These are phyloP conservation scores for Penicillium polonicum DNA, from an alignment of 2,329 filamentous ascomycete species.

Conservation along the genomic window DNA sequence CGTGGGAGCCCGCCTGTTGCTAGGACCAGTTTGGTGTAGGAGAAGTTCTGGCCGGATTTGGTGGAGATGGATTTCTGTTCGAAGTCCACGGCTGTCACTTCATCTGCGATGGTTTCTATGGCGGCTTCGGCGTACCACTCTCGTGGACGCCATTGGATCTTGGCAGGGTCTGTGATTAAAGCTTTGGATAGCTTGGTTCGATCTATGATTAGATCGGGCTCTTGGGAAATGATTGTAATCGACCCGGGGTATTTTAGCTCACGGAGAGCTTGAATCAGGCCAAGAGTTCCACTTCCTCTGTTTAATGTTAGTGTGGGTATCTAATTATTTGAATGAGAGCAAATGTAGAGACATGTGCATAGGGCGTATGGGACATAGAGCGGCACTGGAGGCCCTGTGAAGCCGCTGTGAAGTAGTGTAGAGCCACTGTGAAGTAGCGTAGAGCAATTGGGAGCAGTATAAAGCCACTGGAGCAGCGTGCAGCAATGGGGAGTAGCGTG, in stretches of 20 bases:
- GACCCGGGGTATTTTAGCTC: constrained; percentile 75
- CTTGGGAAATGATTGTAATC: constrained; percentile 79
- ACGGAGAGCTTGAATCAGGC: constrained; percentile 77
- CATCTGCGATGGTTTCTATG: constrained; percentile 57
- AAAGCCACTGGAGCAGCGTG: no score
- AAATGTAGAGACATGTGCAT: neutral
- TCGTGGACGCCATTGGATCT: constrained; percentile 72
- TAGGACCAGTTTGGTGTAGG: constrained; percentile 85
- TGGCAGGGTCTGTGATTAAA: constrained; percentile 74
- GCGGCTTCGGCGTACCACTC: constrained; percentile 70
- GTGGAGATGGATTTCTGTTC: constrained; percentile 70
- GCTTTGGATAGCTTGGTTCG: constrained; percentile 95
- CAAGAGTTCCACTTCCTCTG: constrained; percentile 78
- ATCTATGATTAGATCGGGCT: constrained; percentile 86
- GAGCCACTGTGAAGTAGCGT: neutral
- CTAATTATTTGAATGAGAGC: neutral
- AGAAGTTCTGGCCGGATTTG: constrained; percentile 65
- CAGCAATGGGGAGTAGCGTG: neutral
- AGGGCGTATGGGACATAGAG: neutral
- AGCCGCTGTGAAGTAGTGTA: neutral
- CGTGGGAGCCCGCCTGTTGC: constrained; percentile 81
- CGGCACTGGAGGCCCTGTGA: neutral
- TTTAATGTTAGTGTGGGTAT: constrained; percentile 4
- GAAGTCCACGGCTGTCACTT: constrained; percentile 76
- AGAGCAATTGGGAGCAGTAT: no score